Percentiles rank a stretch among this genome's conserved stretches.
phyloP scores from a whole-genome alignment of 2,329 filamentous ascomycete genomes.

The Ophiostoma piceae region DNA sequence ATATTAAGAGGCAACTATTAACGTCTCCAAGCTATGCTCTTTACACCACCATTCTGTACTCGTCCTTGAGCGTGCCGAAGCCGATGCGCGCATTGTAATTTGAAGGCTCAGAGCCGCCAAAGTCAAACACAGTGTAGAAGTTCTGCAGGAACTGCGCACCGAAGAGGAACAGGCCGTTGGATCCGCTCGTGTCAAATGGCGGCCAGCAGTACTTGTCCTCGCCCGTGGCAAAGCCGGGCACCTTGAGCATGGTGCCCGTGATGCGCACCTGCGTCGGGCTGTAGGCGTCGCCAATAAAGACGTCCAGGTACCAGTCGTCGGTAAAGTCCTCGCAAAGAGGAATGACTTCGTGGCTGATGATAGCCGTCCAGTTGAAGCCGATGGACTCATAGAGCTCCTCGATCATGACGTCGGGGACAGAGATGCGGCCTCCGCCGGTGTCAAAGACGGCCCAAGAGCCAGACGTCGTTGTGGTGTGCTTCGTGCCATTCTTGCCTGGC shows the following conservation, averaged over 20 bases:
- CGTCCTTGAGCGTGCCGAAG: not conserved
- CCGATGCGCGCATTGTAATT: slow-evolving; percentile 8
- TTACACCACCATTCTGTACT: not conserved
- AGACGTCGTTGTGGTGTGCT: not conserved
- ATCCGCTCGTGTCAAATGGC: not conserved
- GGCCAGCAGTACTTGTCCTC: slow-evolving; percentile 15
- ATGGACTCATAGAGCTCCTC: slow-evolving; percentile 4
- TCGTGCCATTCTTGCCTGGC: not conserved
- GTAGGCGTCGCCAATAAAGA: not conserved
- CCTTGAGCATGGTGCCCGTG: slow-evolving; percentile 13
- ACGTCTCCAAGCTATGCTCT: no score
- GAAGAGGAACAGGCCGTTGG: not conserved
- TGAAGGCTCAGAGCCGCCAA: not conserved
- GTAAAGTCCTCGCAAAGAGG: slow-evolving; percentile 5
- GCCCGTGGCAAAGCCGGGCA: not conserved
- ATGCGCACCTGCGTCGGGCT: not conserved
- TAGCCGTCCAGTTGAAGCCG: slow-evolving; percentile 8
- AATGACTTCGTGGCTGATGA: not conserved
- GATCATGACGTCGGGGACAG: not conserved
- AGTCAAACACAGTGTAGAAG: slow-evolving; percentile 7
- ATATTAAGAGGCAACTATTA: no score
- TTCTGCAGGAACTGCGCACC: not conserved
- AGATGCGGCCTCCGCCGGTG: slow-evolving; percentile 13
- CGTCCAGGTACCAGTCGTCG: slow-evolving; percentile 6
- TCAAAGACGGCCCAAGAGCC: not conserved